Base-by-base conservation (phyloP, 2,329 filamentous ascomycete species). In the Fusarium cyanostomum region DNA sequence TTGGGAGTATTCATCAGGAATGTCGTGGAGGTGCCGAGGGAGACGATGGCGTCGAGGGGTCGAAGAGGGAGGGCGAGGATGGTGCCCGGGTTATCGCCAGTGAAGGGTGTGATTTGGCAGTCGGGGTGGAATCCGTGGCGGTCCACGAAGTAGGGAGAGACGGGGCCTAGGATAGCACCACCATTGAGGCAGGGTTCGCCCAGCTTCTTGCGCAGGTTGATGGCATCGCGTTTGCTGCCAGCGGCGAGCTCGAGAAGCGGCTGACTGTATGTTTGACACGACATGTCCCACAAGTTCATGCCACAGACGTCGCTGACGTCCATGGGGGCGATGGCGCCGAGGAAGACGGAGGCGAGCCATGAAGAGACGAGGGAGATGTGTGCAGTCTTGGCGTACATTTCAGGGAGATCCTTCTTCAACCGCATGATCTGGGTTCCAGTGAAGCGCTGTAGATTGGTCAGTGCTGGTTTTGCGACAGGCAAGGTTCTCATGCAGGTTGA, bases 1-100 rank as follows among this genome's bases (percentile, higher is more conserved):
- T 86, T 84, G n/a, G 92, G 89, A 5, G 95, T 98, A 72, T 91
- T 93, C 94, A 98, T 98, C 59, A 99, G 86, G 82, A 98, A 97
- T 4, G 95, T 99, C 1, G 94, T 97, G 27, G 92, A 96, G 1
- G 95, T 99, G 57, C 95, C 95, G 8, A 99, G 86, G 8, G 92
- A 96, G 33, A 98, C 93, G 74, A 98, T 97, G 63, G 94, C 94
- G 72, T 98, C 95, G 31, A 92, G 88, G 2, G 93, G 89, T 7
- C 91, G 88, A 35, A 98, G 84, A 4, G 95, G 95, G 15, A 98
- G 84, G 1, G 93, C 91, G 28, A 98, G 89, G 70, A 99, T 97
- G 1, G 95, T 98, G 2, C 93, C 90, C 21, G 94, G 95, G 78
- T 99, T 99, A 78, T 99, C 95, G 58, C 95, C 95, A 0, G 95